A percentile compares a stretch with the other conserved stretches of the same genome.
phyloP scores from a whole-genome alignment of 495 filamentous ascomycete species.

The Choiromyces venosus region DNA sequence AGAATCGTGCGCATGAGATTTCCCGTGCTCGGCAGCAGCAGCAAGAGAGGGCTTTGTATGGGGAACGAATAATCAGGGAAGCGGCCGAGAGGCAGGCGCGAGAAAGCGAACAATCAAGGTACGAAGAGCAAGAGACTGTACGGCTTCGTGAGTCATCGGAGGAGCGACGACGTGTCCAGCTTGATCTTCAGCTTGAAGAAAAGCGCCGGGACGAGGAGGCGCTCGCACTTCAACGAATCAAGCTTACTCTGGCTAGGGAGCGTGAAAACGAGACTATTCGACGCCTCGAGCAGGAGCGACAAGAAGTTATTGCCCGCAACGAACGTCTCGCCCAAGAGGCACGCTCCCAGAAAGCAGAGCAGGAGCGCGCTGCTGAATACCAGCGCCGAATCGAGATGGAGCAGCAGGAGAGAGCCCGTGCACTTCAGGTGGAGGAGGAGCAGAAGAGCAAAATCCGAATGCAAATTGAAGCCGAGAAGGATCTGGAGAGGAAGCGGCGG shows the following conservation, averaged over 20 bases:
- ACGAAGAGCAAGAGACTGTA: background rate
- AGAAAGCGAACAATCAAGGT: background rate
- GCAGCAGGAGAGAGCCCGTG: conserved; percentile 17
- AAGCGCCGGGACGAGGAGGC: conserved; percentile 26
- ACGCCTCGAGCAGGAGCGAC: background rate
- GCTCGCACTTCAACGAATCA: background rate
- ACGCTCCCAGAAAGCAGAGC: conserved; percentile 23
- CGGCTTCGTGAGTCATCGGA: conserved; percentile 3
- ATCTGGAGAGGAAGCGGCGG: conserved; percentile 3
- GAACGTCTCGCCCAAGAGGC: conserved; percentile 16
- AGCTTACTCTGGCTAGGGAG: background rate
- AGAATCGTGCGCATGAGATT: conserved; percentile 4
- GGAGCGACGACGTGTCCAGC: conserved; percentile 1
- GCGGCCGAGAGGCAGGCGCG: background rate
- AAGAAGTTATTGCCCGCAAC: conserved; percentile 1
- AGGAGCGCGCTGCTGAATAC: conserved; percentile 12
- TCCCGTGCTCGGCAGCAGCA: conserved; percentile 8
- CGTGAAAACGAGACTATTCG: background rate
- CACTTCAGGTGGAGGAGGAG: conserved; percentile 19
- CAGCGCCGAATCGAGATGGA: conserved; percentile 14
- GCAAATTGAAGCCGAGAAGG: conserved; percentile 11
- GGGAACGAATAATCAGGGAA: background rate
- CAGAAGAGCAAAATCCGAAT: conserved; percentile 17
- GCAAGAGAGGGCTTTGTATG: conserved; percentile 12
- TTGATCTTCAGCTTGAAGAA: conserved; percentile 8